Evolutionary conservation across 169 alveolate species (phyloP).

Genomic region (Toxoplasma gondii): DNA sequence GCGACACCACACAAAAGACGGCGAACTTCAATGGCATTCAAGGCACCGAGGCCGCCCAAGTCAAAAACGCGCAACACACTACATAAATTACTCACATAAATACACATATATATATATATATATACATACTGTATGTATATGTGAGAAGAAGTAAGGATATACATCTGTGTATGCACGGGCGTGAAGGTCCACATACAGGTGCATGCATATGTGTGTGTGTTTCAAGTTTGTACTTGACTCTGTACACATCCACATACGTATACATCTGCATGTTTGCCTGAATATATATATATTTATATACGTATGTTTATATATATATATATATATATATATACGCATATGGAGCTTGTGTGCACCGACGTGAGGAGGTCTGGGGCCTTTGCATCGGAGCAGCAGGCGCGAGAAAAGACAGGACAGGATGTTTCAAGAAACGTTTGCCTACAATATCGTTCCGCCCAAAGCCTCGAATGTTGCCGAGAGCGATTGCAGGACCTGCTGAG

Average conservation of each 20-base stretch:
- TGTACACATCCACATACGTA: too few relatives aligned
- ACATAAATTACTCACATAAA: background rate
- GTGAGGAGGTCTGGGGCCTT: too few relatives aligned
- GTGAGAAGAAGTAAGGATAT: background rate
- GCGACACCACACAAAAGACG: too few relatives aligned
- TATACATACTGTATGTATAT: background rate
- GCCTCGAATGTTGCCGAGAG: slow-evolving; percentile 68
- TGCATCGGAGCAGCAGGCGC: too few relatives aligned
- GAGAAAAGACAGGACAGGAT: too few relatives aligned
- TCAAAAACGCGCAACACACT: background rate
- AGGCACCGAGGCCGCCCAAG: background rate
- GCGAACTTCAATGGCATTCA: too few relatives aligned
- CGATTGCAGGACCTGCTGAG: slow-evolving; percentile 56
- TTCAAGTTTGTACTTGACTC: too few relatives aligned
- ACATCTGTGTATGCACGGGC: background rate
- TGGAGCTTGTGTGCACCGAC: background rate
- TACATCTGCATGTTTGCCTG: too few relatives aligned
- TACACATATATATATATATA: background rate
- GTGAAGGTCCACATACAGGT: background rate
- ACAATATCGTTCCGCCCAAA: slow-evolving; percentile 66
- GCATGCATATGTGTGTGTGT: background rate
- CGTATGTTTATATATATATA: background rate
- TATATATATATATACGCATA: background rate
- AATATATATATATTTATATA: background rate
- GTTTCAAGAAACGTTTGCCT: background rate